phyloP scores from a whole-genome alignment of 1,284 basidiomycete genomes.

The Wolfiporia cocos region DNA sequence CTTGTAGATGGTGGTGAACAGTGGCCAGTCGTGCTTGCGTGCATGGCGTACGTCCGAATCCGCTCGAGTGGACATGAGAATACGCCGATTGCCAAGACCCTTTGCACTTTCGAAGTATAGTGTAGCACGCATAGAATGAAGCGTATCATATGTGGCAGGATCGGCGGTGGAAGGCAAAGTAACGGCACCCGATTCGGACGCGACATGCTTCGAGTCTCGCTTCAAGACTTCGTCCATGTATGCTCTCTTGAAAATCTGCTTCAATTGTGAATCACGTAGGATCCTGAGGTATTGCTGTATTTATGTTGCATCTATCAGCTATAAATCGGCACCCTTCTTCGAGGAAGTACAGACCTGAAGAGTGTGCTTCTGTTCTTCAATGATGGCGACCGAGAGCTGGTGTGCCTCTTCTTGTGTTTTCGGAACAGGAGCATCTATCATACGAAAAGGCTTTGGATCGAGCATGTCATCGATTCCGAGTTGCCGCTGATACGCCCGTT shows the following conservation, averaged over 20 bases:
- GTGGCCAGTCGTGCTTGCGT: slow-evolving; percentile 32
- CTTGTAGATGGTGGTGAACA: slow-evolving; percentile 44
- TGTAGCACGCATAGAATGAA: slow-evolving; percentile 44
- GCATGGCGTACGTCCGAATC: slow-evolving; percentile 37
- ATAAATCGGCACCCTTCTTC: too few relatives aligned
- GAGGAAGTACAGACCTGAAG: too few relatives aligned
- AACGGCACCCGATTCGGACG: too few relatives aligned
- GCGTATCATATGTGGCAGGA: slow-evolving; percentile 32
- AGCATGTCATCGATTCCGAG: background rate
- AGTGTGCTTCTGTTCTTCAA: too few relatives aligned
- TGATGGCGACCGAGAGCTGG: too few relatives aligned
- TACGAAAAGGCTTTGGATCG: too few relatives aligned
- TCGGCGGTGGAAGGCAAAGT: background rate
- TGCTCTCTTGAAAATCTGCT: too few relatives aligned
- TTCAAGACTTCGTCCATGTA: too few relatives aligned
- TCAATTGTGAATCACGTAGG: slow-evolving; percentile 14
- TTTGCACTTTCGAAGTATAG: slow-evolving; percentile 45
- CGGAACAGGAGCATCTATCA: too few relatives aligned
- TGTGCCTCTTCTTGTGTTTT: too few relatives aligned
- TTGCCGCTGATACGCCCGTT: background rate
- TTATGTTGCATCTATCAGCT: slow-evolving; percentile 16
- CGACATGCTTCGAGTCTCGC: background rate
- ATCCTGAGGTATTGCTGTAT: slow-evolving; percentile 21
- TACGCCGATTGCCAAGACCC: slow-evolving; percentile 48
- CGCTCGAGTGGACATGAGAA: slow-evolving; percentile 41